A percentile compares a stretch with the other conserved stretches of the same genome.
These are phyloP conservation scores for Macrocystidia cucumis DNA, from an alignment of 1,284 basidiomycete genomes.

Conservation along the genomic window DNA sequence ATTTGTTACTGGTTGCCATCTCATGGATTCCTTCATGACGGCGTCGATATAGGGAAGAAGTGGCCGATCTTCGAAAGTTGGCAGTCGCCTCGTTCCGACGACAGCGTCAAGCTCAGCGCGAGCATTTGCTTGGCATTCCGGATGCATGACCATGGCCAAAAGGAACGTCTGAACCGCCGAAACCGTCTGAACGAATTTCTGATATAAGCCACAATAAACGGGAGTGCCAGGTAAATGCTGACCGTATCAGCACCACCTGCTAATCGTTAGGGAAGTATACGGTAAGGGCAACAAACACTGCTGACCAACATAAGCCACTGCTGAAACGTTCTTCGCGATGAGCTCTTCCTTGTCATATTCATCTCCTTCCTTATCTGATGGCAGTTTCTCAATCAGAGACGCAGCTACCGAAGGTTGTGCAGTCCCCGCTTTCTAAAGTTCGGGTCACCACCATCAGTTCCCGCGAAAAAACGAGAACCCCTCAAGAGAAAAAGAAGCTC, in stretches of 20 bases:
- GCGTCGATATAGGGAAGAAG: constrained; percentile 18
- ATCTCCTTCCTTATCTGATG: constrained; percentile 9
- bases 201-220: too few species aligned
- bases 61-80: constrained; percentile 22
- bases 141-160: constrained; percentile 33
- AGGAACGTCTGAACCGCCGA: constrained; percentile 15
- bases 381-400: constrained; percentile 12
- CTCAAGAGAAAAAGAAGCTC: too few species aligned
- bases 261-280: background rate
- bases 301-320: constrained; percentile 16
- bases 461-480: background rate
- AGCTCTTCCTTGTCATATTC: constrained; percentile 12
- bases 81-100: constrained; percentile 24
- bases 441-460: background rate
- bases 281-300: background rate
- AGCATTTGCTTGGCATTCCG: constrained; percentile 29
- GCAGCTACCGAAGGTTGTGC: constrained; percentile 9
- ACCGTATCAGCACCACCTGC: constrained; percentile 1
- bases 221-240: too few species aligned
- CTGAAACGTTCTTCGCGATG: constrained; percentile 13
- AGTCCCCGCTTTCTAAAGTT: constrained; percentile 3
- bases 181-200: background rate
- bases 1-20: constrained; percentile 20
- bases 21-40: constrained; percentile 15
- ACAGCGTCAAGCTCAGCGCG: constrained; percentile 36